phyloP scores from a whole-genome alignment of 257 asterid species.

The Cruciata laevipes region DNA sequence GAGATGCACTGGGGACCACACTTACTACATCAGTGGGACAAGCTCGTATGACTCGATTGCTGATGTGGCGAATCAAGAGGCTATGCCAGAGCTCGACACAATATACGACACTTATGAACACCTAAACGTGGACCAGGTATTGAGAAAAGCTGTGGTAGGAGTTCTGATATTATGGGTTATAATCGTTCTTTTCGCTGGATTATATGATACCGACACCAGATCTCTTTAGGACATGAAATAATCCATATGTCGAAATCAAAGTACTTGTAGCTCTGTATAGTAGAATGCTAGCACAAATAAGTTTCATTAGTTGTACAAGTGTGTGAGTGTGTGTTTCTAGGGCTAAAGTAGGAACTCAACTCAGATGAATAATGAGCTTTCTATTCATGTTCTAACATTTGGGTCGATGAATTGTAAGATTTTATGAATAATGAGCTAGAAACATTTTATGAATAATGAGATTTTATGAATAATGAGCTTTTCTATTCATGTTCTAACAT shows the following conservation, averaged over 20 bases:
- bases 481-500: too few species aligned
- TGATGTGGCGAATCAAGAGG: constrained; percentile 24
- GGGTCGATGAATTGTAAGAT: neutral
- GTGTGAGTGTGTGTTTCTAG: neutral
- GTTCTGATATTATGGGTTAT: constrained; percentile 63
- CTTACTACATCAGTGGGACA: constrained; percentile 10
- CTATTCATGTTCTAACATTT: neutral
- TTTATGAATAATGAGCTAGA: too few species aligned
- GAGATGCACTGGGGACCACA: constrained; percentile 39
- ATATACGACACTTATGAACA: constrained; percentile 26
- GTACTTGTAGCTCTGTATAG: neutral
- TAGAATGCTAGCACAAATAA: neutral
- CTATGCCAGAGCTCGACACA: constrained; percentile 22
- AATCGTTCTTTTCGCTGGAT: constrained; percentile 51
- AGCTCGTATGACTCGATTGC: constrained; percentile 21
- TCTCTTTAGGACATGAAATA: constrained; percentile 32
- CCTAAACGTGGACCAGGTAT: constrained; percentile 30
- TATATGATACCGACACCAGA: constrained; percentile 50
- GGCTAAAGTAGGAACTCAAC: neutral
- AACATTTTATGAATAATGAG: too few species aligned
- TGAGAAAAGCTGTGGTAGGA: constrained; percentile 56
- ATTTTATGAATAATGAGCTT: too few species aligned
- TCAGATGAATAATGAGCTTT: too few species aligned
- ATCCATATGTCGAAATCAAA: neutral
- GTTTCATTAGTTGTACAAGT: neutral